Evolutionary conservation across 2,329 filamentous ascomycete genomes (phyloP).

Genomic region (Xylariaceae sp.): DNA sequence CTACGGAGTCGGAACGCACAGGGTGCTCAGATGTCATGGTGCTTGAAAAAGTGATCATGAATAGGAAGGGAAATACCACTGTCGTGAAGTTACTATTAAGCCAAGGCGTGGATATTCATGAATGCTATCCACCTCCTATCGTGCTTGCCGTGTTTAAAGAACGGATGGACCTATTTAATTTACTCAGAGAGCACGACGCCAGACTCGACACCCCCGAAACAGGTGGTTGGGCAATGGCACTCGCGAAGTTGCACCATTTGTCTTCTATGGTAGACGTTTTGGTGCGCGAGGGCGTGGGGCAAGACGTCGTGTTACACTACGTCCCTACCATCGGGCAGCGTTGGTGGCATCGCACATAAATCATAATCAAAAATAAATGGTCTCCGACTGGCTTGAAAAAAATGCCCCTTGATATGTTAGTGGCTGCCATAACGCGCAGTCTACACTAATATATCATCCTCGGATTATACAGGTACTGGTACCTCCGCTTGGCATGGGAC

Average conservation of each 20-base stretch:
- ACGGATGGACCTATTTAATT: conserved; percentile 21
- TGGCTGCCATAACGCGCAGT: too few relatives aligned
- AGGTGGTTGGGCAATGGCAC: conserved; percentile 23
- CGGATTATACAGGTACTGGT: too few relatives aligned
- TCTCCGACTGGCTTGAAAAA: too few relatives aligned
- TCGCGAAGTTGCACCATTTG: conserved; percentile 17
- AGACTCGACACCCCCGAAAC: conserved; percentile 28
- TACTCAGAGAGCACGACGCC: conserved; percentile 23
- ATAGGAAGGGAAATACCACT: neutral
- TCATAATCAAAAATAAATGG: too few relatives aligned
- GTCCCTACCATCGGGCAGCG: too few relatives aligned
- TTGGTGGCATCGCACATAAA: neutral
- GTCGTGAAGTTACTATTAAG: neutral
- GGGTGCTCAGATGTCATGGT: neutral
- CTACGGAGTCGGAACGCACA: neutral
- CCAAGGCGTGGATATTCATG: neutral
- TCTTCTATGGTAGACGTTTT: conserved; percentile 25
- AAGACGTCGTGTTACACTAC: neutral
- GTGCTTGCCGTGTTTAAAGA: conserved; percentile 27
- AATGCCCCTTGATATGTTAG: too few relatives aligned
- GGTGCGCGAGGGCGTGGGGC: conserved; percentile 15
- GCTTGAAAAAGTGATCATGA: neutral
- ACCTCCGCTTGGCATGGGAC: too few relatives aligned
- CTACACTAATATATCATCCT: too few relatives aligned
- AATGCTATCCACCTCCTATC: too few relatives aligned